These are phyloP conservation scores for Harringtonia lauricola DNA, from an alignment of 2,329 filamentous ascomycete genomes.

Conservation along the genomic window DNA sequence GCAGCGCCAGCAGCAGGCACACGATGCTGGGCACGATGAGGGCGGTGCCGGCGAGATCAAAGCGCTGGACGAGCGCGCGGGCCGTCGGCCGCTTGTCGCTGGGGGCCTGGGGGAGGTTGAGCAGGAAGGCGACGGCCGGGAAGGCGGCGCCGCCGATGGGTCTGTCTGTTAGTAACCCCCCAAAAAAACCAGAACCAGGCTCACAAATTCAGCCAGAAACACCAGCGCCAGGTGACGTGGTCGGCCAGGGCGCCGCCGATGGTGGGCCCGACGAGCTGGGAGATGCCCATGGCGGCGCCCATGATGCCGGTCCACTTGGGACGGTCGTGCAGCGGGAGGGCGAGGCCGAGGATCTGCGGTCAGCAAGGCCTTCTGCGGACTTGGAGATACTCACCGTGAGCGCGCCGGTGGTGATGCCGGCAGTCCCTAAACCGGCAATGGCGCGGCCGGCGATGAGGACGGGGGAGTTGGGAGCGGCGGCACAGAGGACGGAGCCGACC, in stretches of 20 bases:
- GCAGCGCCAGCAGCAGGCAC: slow-evolving; percentile 34
- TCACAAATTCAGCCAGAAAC: slow-evolving; percentile 10
- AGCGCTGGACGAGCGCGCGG: background rate
- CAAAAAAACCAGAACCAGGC: too few relatives aligned
- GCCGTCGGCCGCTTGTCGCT: background rate
- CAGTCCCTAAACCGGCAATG: slow-evolving; percentile 23
- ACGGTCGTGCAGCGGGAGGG: slow-evolving; percentile 6
- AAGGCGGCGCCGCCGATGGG: slow-evolving; percentile 8
- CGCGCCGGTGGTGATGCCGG: slow-evolving; percentile 15
- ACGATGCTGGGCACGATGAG: slow-evolving; percentile 21
- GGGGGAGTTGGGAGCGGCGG: slow-evolving; percentile 25
- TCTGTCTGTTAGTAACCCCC: too few relatives aligned
- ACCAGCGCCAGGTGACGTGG: slow-evolving; percentile 8
- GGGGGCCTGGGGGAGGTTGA: slow-evolving; percentile 14
- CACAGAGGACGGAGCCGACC: slow-evolving; percentile 30
- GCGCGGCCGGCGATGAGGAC: slow-evolving; percentile 29
- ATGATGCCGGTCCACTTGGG: slow-evolving; percentile 7
- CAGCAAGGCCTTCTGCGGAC: too few relatives aligned
- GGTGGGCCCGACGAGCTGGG: slow-evolving; percentile 5
- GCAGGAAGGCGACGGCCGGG: slow-evolving; percentile 16
- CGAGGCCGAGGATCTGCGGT: slow-evolving; percentile 1
- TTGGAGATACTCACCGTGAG: slow-evolving; percentile 1
- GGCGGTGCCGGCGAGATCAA: slow-evolving; percentile 7
- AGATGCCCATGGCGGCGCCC: slow-evolving; percentile 3
- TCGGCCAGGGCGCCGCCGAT: slow-evolving; percentile 8